Base-by-base conservation (phyloP, 2,329 filamentous ascomycete genomes). In the Venturia oleaginea region DNA sequence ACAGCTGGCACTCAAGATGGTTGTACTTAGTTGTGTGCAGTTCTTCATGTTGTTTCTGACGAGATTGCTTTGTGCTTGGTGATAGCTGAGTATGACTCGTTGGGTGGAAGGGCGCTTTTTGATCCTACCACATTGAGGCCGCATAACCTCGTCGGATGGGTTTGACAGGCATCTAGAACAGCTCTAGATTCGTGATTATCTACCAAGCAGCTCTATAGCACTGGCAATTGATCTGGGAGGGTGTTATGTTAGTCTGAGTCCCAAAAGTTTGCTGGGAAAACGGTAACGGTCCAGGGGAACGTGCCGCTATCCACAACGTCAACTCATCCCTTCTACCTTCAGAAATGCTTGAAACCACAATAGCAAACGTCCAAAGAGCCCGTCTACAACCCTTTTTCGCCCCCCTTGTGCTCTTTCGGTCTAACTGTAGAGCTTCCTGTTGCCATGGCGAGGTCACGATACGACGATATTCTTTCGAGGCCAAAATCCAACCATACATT, bases 71-170 rank as follows among this genome's bases (percentile, higher is more conserved):
- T 27, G 30, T 57, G n/a, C n/a, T n/a, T n/a, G 51, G 10, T 34
- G 17, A 7, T 55, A 34, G 46, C 27, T 15, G 27, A n/a, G 10
- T 30, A 57, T 57, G 51, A 57, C 51, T 57, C 51, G 51, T 15
- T 55, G 15, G 22, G 22, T 27, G 19, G 10, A 27, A n/a, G 51
- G 13, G 51, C 51, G 19, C 51, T 19, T 6, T 30, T 55, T 32
- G 51, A 34, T 55, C 51, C 27, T n/a, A 32, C 46, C 46, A 51
- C 46, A 51, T 51, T 51, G 46, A 51, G 46, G 46, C 48, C 48
- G 48, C 48, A 54, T 30, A 27, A 30, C 27, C 27, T 4, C 46
- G 13, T 30, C 24, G 24, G 13, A 13, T 40, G 24, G 8, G 48
- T 15, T 13, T 54, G 22, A 30, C 11, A 27, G 48, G 24, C 22